Evolutionary conservation across 495 filamentous ascomycete genomes (phyloP).

Genomic region (Aspergillus nidulans): DNA sequence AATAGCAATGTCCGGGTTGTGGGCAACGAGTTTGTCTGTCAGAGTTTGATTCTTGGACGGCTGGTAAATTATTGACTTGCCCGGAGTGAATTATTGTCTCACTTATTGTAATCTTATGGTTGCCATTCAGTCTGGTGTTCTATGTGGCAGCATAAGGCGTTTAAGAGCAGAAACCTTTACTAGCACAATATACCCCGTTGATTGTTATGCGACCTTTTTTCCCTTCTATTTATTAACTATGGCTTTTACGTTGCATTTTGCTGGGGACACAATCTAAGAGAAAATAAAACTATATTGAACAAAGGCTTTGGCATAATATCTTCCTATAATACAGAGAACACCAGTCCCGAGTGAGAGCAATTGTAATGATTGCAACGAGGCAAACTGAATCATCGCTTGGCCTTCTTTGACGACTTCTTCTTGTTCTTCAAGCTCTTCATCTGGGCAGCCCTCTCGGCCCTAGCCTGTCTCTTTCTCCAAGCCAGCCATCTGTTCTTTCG

Average conservation of each 20-base stretch:
- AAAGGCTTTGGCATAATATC: neutral
- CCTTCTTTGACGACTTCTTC: slow-evolving; percentile 44
- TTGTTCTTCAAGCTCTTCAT: slow-evolving; percentile 55
- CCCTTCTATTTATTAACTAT: neutral
- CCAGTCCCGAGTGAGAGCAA: slow-evolving; percentile 21
- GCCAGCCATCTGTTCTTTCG: slow-evolving; percentile 56
- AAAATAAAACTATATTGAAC: slow-evolving; percentile 6
- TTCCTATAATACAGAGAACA: slow-evolving; percentile 38
- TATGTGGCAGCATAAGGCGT: neutral
- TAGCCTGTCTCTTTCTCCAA: slow-evolving; percentile 55
- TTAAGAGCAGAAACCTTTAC: neutral
- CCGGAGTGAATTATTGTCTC: neutral
- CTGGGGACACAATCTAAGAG: neutral
- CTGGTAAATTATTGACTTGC: slow-evolving; percentile 56
- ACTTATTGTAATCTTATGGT: neutral
- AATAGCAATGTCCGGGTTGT: slow-evolving; percentile 56
- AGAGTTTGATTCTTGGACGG: slow-evolving; percentile 85
- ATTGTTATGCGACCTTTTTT: neutral
- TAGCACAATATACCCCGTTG: slow-evolving; percentile 15
- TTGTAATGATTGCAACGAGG: neutral
- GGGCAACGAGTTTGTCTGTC: slow-evolving; percentile 83
- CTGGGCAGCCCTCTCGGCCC: slow-evolving; percentile 50
- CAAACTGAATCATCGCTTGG: slow-evolving; percentile 16
- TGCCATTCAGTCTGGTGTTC: neutral
- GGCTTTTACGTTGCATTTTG: neutral